Percentiles rank a stretch among this genome's conserved stretches.
Evolutionary conservation across 257 asterid species (phyloP).

Genomic region (Capsicum rhomboideum): DNA sequence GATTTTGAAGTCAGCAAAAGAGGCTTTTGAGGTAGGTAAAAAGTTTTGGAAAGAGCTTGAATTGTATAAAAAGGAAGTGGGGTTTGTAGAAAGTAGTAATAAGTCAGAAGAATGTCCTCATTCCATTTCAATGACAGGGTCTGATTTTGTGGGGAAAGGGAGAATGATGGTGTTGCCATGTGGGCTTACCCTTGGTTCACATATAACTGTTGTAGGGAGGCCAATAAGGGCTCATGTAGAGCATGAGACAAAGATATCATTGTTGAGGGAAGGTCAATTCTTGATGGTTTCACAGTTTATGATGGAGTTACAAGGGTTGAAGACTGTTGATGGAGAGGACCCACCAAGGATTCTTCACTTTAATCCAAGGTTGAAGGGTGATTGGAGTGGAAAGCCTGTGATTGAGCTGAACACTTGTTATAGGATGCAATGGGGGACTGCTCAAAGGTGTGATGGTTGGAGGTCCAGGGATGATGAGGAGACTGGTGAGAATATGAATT

Average conservation of each 20-base stretch:
- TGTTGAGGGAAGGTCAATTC: slow-evolving; percentile 66
- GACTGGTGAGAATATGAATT: slow-evolving; percentile 53
- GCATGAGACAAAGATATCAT: slow-evolving; percentile 66
- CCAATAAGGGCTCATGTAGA: slow-evolving; percentile 74
- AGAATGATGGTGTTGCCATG: slow-evolving; percentile 76
- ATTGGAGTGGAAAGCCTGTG: slow-evolving; percentile 86
- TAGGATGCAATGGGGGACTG: slow-evolving; percentile 84
- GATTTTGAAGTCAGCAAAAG: slow-evolving; percentile 42
- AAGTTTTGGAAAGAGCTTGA: slow-evolving; percentile 59
- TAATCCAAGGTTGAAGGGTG: slow-evolving; percentile 69
- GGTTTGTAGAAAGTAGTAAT: background rate
- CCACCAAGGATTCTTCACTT: slow-evolving; percentile 75
- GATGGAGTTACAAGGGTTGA: slow-evolving; percentile 93
- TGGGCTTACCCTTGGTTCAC: slow-evolving; percentile 92
- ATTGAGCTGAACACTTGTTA: slow-evolving; percentile 87
- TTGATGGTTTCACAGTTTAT: slow-evolving; percentile 91
- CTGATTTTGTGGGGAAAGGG: slow-evolving; percentile 34
- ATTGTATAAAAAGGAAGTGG: slow-evolving; percentile 15
- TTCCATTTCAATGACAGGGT: slow-evolving; percentile 41
- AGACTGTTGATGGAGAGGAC: slow-evolving; percentile 82
- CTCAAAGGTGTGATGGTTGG: slow-evolving; percentile 93
- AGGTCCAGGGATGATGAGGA: slow-evolving; percentile 83
- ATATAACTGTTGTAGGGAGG: slow-evolving; percentile 74
- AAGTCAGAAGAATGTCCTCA: slow-evolving; percentile 51
- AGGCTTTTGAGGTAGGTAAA: slow-evolving; percentile 50